Percentiles rank a stretch among this genome's conserved stretches.
phyloP scores from a whole-genome alignment of 306 rosid genomes.

The Vicia sativa region DNA sequence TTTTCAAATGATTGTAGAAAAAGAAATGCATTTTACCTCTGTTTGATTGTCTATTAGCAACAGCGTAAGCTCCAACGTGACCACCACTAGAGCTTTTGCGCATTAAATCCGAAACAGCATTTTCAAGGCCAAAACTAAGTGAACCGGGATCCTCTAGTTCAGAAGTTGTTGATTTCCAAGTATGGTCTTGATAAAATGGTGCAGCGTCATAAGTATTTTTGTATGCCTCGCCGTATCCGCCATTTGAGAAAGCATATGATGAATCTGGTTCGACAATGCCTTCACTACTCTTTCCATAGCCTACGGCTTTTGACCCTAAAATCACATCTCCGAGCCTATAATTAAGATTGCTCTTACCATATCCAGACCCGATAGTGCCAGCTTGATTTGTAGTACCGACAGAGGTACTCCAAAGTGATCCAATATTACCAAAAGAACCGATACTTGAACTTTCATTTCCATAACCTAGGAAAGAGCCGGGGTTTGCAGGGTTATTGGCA shows the following conservation, averaged over 20 bases:
- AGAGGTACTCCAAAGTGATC: constrained; percentile 67
- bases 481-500: constrained; percentile 40
- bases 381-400: constrained; percentile 49
- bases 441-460: constrained; percentile 60
- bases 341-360: constrained; percentile 49
- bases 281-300: constrained; percentile 61
- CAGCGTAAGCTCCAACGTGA: constrained; percentile 68
- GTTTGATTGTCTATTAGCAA: constrained; percentile 70
- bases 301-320: constrained; percentile 57
- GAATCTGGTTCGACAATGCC: constrained; percentile 43
- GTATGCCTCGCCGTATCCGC: constrained; percentile 45
- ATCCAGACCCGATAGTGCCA: constrained; percentile 54
- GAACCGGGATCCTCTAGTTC: constrained; percentile 63
- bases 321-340: constrained; percentile 54
- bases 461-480: constrained; percentile 44
- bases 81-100: constrained; percentile 67
- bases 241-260: constrained; percentile 54
- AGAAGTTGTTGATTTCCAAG: constrained; percentile 68
- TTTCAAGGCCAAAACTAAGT: constrained; percentile 69
- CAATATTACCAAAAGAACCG: constrained; percentile 57
- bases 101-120: constrained; percentile 73
- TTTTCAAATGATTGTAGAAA: not conserved
- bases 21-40: constrained; percentile 54
- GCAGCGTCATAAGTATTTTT: constrained; percentile 47
- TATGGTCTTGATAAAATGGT: constrained; percentile 44